A percentile compares a stretch with the other conserved stretches of the same genome.
Evolutionary conservation across 345 rosid genomes (phyloP).

Genomic region (Populus alba): DNA sequence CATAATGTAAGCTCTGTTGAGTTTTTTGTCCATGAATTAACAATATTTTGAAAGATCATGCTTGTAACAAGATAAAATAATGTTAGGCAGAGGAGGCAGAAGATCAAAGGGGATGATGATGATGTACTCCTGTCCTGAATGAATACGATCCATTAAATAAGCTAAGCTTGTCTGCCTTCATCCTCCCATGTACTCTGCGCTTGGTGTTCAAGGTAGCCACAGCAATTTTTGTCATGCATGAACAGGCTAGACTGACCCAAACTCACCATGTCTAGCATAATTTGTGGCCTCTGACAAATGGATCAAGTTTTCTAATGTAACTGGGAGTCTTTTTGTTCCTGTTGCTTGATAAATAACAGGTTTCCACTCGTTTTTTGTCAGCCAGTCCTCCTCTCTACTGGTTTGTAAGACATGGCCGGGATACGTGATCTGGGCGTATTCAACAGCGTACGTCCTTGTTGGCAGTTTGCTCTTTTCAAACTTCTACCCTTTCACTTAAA

Average conservation of each 20-base stretch:
- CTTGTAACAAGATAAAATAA: constrained; percentile 38
- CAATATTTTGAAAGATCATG: constrained; percentile 2
- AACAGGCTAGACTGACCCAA: constrained; percentile 54
- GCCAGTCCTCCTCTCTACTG: constrained; percentile 85
- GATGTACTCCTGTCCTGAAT: constrained; percentile 1
- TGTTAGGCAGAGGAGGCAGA: constrained; percentile 56
- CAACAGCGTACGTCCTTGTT: constrained; percentile 69
- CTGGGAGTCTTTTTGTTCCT: neutral
- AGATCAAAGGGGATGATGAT: constrained; percentile 23
- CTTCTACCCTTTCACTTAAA: constrained; percentile 88
- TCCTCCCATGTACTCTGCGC: constrained; percentile 68
- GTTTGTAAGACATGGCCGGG: constrained; percentile 59
- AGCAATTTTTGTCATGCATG: constrained; percentile 84
- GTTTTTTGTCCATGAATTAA: too few species aligned
- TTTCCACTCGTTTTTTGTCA: constrained; percentile 85
- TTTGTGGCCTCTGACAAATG: neutral
- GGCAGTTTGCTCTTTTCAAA: constrained; percentile 82
- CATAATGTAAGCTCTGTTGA: too few species aligned
- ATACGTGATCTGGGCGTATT: constrained; percentile 65
- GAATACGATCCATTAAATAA: constrained; percentile 32
- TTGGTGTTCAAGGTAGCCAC: constrained; percentile 71
- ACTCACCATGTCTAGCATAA: neutral
- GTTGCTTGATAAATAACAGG: constrained; percentile 42
- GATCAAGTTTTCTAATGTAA: neutral
- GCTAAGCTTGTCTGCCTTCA: constrained; percentile 42